phyloP scores from a whole-genome alignment of 2,329 filamentous ascomycete species.

The Pezicula carpinea region DNA sequence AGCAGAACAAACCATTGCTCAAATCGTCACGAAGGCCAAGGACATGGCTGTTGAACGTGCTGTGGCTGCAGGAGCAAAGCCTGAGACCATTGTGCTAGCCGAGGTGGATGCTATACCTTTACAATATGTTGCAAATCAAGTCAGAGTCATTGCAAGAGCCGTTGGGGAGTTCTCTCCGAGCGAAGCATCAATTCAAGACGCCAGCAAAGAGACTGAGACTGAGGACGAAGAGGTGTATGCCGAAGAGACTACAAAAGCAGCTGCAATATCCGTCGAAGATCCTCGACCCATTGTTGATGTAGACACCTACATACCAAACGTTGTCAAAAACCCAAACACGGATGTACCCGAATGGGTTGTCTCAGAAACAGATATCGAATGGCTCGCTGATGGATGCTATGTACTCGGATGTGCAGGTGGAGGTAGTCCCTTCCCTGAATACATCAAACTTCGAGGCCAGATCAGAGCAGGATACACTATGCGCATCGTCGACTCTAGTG shows the following conservation, averaged over 20 bases:
- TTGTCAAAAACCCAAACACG: constrained; percentile 27
- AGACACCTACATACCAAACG: constrained; percentile 34
- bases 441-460: constrained; percentile 36
- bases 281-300: constrained; percentile 24
- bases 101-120: constrained; percentile 18
- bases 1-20: constrained; percentile 8
- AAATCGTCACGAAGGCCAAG: constrained; percentile 13
- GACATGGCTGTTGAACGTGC: constrained; percentile 13
- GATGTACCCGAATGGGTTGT: constrained; percentile 34
- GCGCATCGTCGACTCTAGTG: constrained; percentile 35
- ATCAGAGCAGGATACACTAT: constrained; percentile 35
- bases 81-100: constrained; percentile 11
- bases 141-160: constrained; percentile 32
- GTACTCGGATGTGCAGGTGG: constrained; percentile 44
- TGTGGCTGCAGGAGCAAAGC: constrained; percentile 14
- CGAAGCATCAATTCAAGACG: constrained; percentile 11
- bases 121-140: constrained; percentile 23
- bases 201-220: constrained; percentile 17
- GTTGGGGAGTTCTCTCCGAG: constrained; percentile 30
- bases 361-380: constrained; percentile 39
- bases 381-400: constrained; percentile 42
- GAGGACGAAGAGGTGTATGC: constrained; percentile 15
- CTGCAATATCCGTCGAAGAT: constrained; percentile 6
- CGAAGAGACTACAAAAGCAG: constrained; percentile 10
- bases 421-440: constrained; percentile 39